These are phyloP conservation scores for Penicillium subrubescens DNA, from an alignment of 495 filamentous ascomycete genomes.

Conservation along the genomic window DNA sequence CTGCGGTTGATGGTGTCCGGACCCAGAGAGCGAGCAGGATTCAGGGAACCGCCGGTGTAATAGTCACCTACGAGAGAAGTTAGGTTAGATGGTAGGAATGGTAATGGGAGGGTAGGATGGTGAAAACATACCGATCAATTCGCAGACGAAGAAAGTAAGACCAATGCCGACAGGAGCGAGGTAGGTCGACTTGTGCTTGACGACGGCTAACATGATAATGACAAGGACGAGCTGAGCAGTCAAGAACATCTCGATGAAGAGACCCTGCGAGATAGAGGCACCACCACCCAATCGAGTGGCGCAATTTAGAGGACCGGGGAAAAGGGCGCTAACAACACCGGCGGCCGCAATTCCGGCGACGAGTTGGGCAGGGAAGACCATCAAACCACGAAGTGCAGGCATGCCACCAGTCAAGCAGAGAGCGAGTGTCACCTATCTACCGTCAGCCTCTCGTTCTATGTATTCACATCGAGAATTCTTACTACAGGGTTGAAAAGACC, in stretches of 20 bases:
- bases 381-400: conserved; percentile 47
- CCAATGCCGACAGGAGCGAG: conserved; percentile 81
- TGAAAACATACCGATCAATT: conserved; percentile 60
- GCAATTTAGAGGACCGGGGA: conserved; percentile 65
- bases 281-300: conserved; percentile 58
- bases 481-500: conserved; percentile 83
- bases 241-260: conserved; percentile 81
- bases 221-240: conserved; percentile 76
- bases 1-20: conserved; percentile 63
- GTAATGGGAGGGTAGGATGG: not conserved
- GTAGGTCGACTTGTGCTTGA: conserved; percentile 80
- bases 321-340: conserved; percentile 62
- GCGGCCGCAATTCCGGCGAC: conserved; percentile 60
- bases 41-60: conserved; percentile 73
- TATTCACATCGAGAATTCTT: conserved; percentile 8
- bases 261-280: conserved; percentile 62
- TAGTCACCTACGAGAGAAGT: conserved; percentile 54
- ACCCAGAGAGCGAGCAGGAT: conserved; percentile 73
- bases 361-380: conserved; percentile 58
- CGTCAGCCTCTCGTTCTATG: not conserved
- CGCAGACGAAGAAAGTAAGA: conserved; percentile 67
- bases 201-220: conserved; percentile 80
- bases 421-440: conserved; percentile 56
- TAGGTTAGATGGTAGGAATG: not conserved
- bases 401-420: conserved; percentile 60